phyloP scores from a whole-genome alignment of 2,329 filamentous ascomycete species.

The Neopestalotiopsis sp. region DNA sequence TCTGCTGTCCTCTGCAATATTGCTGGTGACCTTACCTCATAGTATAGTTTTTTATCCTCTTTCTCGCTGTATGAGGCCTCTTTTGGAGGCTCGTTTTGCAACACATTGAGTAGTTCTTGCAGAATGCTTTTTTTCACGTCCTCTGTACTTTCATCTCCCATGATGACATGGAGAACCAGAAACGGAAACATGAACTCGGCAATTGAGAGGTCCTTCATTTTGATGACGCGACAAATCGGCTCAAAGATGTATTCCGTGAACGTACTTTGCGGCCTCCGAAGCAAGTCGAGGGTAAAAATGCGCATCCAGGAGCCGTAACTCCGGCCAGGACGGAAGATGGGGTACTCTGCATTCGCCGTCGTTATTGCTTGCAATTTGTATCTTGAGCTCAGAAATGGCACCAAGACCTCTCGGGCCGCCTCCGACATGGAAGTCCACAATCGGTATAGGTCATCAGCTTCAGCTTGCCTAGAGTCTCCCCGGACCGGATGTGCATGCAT shows the following conservation, averaged over 20 bases:
- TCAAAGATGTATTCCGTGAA: constrained; percentile 81
- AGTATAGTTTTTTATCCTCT: constrained; percentile 83
- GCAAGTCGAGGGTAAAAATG: constrained; percentile 78
- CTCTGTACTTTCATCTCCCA: constrained; percentile 68
- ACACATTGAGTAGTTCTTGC: constrained; percentile 75
- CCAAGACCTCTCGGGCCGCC: constrained; percentile 78
- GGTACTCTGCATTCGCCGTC: constrained; percentile 68
- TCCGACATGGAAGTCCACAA: constrained; percentile 84
- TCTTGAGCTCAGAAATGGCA: constrained; percentile 84
- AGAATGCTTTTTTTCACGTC: constrained; percentile 69
- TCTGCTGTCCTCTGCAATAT: constrained; percentile 11
- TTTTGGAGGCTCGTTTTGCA: constrained; percentile 64
- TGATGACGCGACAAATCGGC: constrained; percentile 80
- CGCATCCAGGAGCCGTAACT: constrained; percentile 84
- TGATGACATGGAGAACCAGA: constrained; percentile 80
- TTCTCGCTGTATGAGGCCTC: constrained; percentile 64
- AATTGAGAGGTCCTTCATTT: constrained; percentile 84
- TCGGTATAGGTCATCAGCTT: constrained; percentile 60
- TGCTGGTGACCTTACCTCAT: constrained; percentile 66
- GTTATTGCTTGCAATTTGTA: constrained; percentile 75
- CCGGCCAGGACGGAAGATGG: constrained; percentile 73
- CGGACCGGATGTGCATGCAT: constrained; percentile 41
- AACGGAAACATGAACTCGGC: constrained; percentile 90
- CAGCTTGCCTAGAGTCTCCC: constrained; percentile 56
- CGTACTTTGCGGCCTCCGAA: constrained; percentile 76